Evolutionary conservation across 495 filamentous ascomycete species (phyloP).

Genomic region (Penicillium steckii): DNA sequence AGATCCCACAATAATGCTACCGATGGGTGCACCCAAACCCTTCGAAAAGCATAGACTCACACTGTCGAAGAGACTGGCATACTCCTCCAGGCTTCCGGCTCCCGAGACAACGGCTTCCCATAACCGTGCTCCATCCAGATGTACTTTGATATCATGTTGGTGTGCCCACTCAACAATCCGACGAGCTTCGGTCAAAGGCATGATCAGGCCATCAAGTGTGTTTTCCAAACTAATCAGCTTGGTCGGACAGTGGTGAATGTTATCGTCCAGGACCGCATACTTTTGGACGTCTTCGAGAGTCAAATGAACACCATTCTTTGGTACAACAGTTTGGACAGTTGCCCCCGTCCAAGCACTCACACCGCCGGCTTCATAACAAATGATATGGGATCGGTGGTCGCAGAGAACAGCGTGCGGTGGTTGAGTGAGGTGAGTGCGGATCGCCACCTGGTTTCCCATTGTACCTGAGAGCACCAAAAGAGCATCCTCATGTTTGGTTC

Average conservation of each 20-base stretch:
- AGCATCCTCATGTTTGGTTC: constrained; percentile 70
- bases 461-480: constrained; percentile 81
- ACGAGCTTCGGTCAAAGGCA: constrained; percentile 68
- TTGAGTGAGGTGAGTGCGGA: constrained; percentile 46
- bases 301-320: constrained; percentile 66
- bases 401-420: constrained; percentile 52
- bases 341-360: constrained; percentile 47
- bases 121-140: constrained; percentile 81
- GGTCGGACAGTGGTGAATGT: constrained; percentile 62
- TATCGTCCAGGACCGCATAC: constrained; percentile 37
- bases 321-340: constrained; percentile 37
- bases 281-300: constrained; percentile 73
- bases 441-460: constrained; percentile 65
- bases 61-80: constrained; percentile 71
- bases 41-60: constrained; percentile 86
- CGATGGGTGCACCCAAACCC: constrained; percentile 84
- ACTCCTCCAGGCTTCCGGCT: constrained; percentile 64
- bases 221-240: constrained; percentile 83
- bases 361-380: constrained; percentile 51
- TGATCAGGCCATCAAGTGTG: constrained; percentile 74
- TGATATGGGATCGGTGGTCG: constrained; percentile 48
- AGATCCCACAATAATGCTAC: constrained; percentile 72
- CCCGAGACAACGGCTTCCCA: constrained; percentile 72
- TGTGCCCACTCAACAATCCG: constrained; percentile 70
- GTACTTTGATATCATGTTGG: constrained; percentile 64